phyloP scores from a whole-genome alignment of 1,139 yeast species.

The Blastobotrys aristatus region DNA sequence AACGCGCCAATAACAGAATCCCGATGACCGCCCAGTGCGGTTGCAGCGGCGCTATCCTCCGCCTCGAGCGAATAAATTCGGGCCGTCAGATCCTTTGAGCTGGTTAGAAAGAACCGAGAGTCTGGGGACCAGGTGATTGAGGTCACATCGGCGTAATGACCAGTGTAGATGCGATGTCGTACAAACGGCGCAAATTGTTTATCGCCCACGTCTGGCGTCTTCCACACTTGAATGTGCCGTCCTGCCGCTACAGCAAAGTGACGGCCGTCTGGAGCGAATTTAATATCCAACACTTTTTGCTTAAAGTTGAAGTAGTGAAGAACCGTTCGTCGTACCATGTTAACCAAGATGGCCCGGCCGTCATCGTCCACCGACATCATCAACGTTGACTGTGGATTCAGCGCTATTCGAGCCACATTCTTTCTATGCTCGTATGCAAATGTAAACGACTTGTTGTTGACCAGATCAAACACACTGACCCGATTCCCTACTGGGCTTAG shows the following conservation, averaged over 20 bases:
- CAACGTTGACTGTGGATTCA: slow-evolving; percentile 77
- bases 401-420: slow-evolving; percentile 71
- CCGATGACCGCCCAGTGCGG: slow-evolving; percentile 87
- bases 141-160: slow-evolving; percentile 80
- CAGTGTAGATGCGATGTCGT: slow-evolving; percentile 84
- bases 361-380: slow-evolving; percentile 78
- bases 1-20: slow-evolving; percentile 85
- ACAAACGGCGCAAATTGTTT: slow-evolving; percentile 96
- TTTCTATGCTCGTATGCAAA: slow-evolving; percentile 90
- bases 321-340: slow-evolving; percentile 79
- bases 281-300: slow-evolving; percentile 64
- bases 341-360: slow-evolving; percentile 89
- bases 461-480: slow-evolving; percentile 80
- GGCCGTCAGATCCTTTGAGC: slow-evolving; percentile 88
- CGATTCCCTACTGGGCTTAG: slow-evolving; percentile 94
- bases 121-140: slow-evolving; percentile 86
- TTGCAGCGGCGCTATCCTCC: slow-evolving; percentile 73
- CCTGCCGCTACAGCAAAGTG: slow-evolving; percentile 84
- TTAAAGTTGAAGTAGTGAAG: slow-evolving; percentile 92
- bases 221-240: slow-evolving; percentile 88
- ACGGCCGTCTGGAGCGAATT: slow-evolving; percentile 85
- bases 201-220: slow-evolving; percentile 67
- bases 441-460: slow-evolving; percentile 74
- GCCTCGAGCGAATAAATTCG: slow-evolving; percentile 75
- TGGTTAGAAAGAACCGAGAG: slow-evolving; percentile 77